Evolutionary conservation across 805 yeast genomes (phyloP).

Genomic region (Candida silvicultrix): DNA sequence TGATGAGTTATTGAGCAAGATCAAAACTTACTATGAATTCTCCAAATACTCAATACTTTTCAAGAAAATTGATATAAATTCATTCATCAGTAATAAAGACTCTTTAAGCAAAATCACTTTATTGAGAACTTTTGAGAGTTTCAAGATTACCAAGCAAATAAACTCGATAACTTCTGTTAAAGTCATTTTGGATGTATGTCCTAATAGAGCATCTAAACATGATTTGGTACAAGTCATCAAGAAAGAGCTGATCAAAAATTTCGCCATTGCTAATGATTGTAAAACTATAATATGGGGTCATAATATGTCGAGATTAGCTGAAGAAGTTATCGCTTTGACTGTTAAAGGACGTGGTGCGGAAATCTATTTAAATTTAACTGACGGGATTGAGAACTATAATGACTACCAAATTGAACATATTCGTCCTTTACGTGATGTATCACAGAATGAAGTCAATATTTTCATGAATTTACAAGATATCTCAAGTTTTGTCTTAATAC

Average conservation of each 20-base stretch:
- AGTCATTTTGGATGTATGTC: constrained; percentile 32
- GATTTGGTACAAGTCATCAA: constrained; percentile 49
- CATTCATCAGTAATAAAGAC: constrained; percentile 28
- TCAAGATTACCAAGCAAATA: constrained; percentile 7
- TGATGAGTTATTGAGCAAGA: constrained; percentile 6
- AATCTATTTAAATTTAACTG: constrained; percentile 47
- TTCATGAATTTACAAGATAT: constrained; percentile 36
- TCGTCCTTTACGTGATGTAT: constrained; percentile 71
- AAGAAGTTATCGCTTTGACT: constrained; percentile 68
- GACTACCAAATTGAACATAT: constrained; percentile 36
- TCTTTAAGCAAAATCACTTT: constrained; percentile 25
- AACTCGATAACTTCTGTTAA: constrained; percentile 13
- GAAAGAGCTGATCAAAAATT: constrained; percentile 37
- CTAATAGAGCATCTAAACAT: constrained; percentile 56
- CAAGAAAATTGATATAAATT: constrained; percentile 34
- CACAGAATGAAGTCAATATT: constrained; percentile 59
- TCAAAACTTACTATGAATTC: constrained; percentile 15
- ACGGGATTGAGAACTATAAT: constrained; percentile 27
- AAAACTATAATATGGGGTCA: constrained; percentile 67
- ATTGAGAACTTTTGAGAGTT: constrained; percentile 20
- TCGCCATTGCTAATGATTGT: constrained; percentile 40
- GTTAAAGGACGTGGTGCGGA: constrained; percentile 83
- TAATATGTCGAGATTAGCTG: constrained; percentile 80
- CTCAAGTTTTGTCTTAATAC: constrained; percentile 13
- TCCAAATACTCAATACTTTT: constrained; percentile 29